Evolutionary conservation across 2,329 filamentous ascomycete species (phyloP), one percentile per base, ranked within the genome.

Genomic region (Ceratocystis lukuohia): DNA sequence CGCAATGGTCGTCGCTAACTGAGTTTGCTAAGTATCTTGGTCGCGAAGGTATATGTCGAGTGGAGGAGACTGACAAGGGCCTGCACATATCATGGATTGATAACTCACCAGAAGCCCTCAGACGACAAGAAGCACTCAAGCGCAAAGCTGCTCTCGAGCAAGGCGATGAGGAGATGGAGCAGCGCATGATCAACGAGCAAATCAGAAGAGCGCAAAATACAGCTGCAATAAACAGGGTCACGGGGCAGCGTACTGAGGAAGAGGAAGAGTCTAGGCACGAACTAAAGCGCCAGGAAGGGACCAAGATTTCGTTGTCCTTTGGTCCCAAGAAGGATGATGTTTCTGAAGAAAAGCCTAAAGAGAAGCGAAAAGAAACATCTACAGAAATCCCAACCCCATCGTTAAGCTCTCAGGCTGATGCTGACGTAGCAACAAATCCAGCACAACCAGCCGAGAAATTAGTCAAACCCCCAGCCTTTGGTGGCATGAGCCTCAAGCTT

Each of bases 21-120:
- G 91, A 97, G 71, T 96, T 96, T 73, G 90, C 89, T 15, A 96
- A 96, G 73, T 79, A 89, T 72, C 77, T 99, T 0, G 92, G 93
- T 0, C 79, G 88, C 25, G 91, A 97, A 74, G 89, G 93, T 0
- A 85, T 96, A 59, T 96, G 90, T 71, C 81, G 89, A 37, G 92
- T 97, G 0, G 91, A 97, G 75, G 93, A 97, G 74, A 90, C 86
- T 50, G 84, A 85, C 5, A 93, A 96, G 74, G 94, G 90, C 0
- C 72, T 97, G 50, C 88, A 91, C 72, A 86, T 99, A 65, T 81
- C 88, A 1, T 99, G 92, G 89, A 87, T 96, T 67, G 93, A 99
- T 73, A 91, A 93, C 71, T 92, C 88, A 45, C 90, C 91, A 0
- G 93, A 96, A 66, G 90, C 91, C 1, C 77, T 97, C 70, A 81